These are phyloP conservation scores for Colletotrichum simmondsii DNA, from an alignment of 2,329 filamentous ascomycete species.

Conservation along the genomic window DNA sequence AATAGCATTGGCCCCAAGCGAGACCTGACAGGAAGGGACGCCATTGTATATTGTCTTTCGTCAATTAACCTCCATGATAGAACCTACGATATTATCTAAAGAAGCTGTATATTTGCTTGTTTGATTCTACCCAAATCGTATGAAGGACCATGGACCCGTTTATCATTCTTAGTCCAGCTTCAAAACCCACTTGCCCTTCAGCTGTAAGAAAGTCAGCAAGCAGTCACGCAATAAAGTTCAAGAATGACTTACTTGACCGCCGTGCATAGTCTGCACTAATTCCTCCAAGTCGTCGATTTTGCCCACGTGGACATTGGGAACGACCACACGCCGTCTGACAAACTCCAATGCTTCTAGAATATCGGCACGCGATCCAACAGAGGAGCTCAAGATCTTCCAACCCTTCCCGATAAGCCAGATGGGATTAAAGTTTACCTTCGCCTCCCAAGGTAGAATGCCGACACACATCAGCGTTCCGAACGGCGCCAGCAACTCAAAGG, in stretches of 20 bases:
- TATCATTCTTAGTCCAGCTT: neutral
- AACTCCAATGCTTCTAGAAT: constrained; percentile 54
- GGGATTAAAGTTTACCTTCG: constrained; percentile 44
- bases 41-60: neutral
- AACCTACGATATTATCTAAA: neutral
- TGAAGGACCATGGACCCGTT: neutral
- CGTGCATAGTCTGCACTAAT: constrained; percentile 13
- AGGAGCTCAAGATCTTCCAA: constrained; percentile 46
- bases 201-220: neutral
- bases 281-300: constrained; percentile 38
- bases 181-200: constrained; percentile 27
- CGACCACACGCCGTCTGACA: constrained; percentile 40
- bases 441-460: constrained; percentile 44
- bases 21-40: too few relatives aligned
- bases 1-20: too few relatives aligned
- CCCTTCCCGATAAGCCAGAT: constrained; percentile 47
- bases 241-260: neutral
- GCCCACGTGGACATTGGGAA: constrained; percentile 39
- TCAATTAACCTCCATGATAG: neutral
- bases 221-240: too few relatives aligned
- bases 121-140: neutral
- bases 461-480: constrained; percentile 54
- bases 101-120: neutral
- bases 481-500: constrained; percentile 45
- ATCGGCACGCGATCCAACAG: constrained; percentile 50